A percentile compares a stretch with the other conserved stretches of the same genome.
Evolutionary conservation across 2,329 filamentous ascomycete species (phyloP).

Genomic region (Daldinia sp.): DNA sequence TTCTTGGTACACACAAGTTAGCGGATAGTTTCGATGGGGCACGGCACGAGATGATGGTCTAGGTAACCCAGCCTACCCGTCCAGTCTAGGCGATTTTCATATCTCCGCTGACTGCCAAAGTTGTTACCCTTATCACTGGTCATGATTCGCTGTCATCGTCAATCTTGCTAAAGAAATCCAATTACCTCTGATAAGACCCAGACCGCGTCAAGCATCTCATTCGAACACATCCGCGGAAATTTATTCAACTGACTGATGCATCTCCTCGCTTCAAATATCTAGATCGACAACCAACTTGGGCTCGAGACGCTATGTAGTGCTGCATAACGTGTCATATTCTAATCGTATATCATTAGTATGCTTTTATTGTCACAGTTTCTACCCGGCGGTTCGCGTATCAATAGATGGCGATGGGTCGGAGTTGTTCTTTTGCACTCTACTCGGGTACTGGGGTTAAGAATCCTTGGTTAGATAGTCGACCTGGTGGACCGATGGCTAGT

Average conservation of each 20-base stretch:
- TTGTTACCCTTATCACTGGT: slow-evolving; percentile 37
- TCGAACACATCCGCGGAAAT: slow-evolving; percentile 37
- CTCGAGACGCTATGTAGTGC: slow-evolving; percentile 18
- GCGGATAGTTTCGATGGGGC: slow-evolving; percentile 24
- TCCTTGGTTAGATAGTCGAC: slow-evolving; percentile 10
- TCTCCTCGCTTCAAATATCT: slow-evolving; percentile 33
- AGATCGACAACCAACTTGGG: slow-evolving; percentile 11
- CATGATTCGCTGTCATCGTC: slow-evolving; percentile 40
- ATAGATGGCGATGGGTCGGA: slow-evolving; percentile 27
- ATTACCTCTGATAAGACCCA: slow-evolving; percentile 40
- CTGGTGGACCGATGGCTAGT: slow-evolving; percentile 21
- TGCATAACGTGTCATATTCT: slow-evolving; percentile 10
- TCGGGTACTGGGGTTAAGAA: slow-evolving; percentile 16
- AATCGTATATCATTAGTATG: slow-evolving; percentile 25
- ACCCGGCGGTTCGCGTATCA: slow-evolving; percentile 19
- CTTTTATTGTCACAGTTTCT: slow-evolving; percentile 29
- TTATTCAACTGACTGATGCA: slow-evolving; percentile 27
- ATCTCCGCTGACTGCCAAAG: slow-evolving; percentile 41
- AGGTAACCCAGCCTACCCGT: slow-evolving; percentile 22
- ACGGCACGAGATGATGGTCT: slow-evolving; percentile 17
- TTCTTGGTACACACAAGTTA: slow-evolving; percentile 15
- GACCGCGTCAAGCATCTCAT: slow-evolving; percentile 10
- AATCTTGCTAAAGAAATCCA: slow-evolving; percentile 29
- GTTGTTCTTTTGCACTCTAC: slow-evolving; percentile 17
- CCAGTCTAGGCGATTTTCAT: slow-evolving; percentile 36